A percentile compares a stretch with the other conserved stretches of the same genome.
Conservation (phyloP, 2,329 filamentous ascomycete species). For the Ciborinia camelliae region DNA sequence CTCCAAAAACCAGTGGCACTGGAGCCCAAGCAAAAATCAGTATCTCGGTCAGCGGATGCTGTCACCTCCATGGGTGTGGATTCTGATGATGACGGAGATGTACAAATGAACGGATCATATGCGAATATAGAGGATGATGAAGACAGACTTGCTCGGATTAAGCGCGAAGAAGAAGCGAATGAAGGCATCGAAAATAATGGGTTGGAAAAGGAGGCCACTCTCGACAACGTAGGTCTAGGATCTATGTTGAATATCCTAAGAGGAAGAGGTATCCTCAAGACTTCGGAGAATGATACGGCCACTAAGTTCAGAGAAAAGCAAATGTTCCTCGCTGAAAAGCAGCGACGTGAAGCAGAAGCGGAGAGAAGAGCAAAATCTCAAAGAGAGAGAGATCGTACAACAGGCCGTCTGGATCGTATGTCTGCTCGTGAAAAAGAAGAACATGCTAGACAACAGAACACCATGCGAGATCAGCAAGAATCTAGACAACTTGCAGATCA, state of each 20-base stretch:
- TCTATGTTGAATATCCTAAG: slow-evolving; percentile 78
- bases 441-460: slow-evolving; percentile 82
- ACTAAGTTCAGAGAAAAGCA: slow-evolving; percentile 67
- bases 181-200: slow-evolving; percentile 63
- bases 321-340: slow-evolving; percentile 76
- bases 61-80: slow-evolving; percentile 47
- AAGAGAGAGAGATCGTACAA: slow-evolving; percentile 83
- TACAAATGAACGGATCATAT: slow-evolving; percentile 38
- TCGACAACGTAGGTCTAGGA: slow-evolving; percentile 70
- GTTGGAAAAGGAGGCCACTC: slow-evolving; percentile 78
- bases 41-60: slow-evolving; percentile 40
- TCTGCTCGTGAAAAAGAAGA: slow-evolving; percentile 89
- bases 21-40: slow-evolving; percentile 45
- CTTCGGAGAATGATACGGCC: slow-evolving; percentile 60
- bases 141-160: slow-evolving; percentile 47
- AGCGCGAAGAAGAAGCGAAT: slow-evolving; percentile 46
- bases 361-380: slow-evolving; percentile 76
- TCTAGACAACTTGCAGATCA: slow-evolving; percentile 78
- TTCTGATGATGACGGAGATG: slow-evolving; percentile 42
- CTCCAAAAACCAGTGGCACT: slow-evolving; percentile 64
- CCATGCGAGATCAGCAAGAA: slow-evolving; percentile 79
- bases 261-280: slow-evolving; percentile 77
- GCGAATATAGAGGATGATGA: slow-evolving; percentile 44
- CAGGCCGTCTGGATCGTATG: slow-evolving; percentile 81
- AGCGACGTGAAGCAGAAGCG: slow-evolving; percentile 71